Evolutionary conservation across 495 filamentous ascomycete genomes (phyloP), one percentile per base, ranked within the genome.

Genomic region (Penicillium turbatum): DNA sequence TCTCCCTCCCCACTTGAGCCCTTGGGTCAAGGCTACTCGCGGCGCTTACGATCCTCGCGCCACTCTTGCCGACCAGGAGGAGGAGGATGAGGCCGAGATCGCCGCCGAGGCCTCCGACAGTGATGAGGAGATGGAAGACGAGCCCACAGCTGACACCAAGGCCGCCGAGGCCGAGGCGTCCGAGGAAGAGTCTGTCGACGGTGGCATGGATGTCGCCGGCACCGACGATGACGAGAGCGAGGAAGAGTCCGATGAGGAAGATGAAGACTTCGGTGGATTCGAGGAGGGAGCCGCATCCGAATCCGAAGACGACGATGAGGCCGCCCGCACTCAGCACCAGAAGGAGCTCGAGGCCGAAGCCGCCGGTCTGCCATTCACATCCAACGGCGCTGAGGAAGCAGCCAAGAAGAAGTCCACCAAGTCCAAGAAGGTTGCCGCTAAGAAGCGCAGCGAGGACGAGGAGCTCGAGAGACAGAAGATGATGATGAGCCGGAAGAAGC

Each of bases 311-410:
- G 81, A 84, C 24, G 74, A 77, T 30, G 81, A 79, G 55, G 67
- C 71, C 13, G 73, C 74, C 35, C 66, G 70, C 26, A 69, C 71
- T 41, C 85, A 85, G 54, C 80, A 89, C 66, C 93, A 97, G 71
- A 83, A 80, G 47, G 93, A 98, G 71, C 79, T 97, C 12, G 91
- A 96, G 70, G 92, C 95, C 31, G 92, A 97, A 71, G 83, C 92
- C 21, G 73, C 76, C 9, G 84, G 84, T 56, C 69, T 77, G 43
- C 71, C 74, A 0, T 76, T 81, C 64, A 69, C 78, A 7, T 62
- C 69, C 7, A 51, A 40, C 39, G 58, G 66, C 12, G 68, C 59
- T 6, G 73, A 78, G 62, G 60, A 65, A 39, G 60, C 65, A 45
- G 51, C 79, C 48, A 82, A 77, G 69, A 78, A 79, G 59, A 87